phyloP scores from a whole-genome alignment of 176 grass and related monocot genomes.

The Pharus latifolius region DNA sequence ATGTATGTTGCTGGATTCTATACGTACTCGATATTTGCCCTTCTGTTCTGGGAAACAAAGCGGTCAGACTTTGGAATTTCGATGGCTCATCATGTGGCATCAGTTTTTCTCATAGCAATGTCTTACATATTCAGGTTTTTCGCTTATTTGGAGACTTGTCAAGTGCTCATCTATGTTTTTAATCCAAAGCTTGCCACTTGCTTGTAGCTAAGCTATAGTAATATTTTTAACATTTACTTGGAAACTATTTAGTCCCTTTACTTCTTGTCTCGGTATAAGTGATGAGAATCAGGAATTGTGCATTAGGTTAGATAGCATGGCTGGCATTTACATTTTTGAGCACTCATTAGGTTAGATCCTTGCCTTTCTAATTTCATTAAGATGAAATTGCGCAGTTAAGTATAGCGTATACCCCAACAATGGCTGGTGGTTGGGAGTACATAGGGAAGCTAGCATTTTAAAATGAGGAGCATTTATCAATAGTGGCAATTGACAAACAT shows the following conservation, averaged over 20 bases:
- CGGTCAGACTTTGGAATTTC: conserved; percentile 69
- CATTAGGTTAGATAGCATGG: not conserved
- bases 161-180: not conserved
- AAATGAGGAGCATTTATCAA: too few relatives aligned
- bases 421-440: not conserved
- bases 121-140: conserved; percentile 83
- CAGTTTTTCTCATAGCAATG: conserved; percentile 51
- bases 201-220: not conserved
- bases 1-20: conserved; percentile 88
- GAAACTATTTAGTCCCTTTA: not conserved
- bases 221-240: not conserved
- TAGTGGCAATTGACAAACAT: too few relatives aligned
- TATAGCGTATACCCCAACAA: not conserved
- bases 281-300: not conserved
- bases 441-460: too few relatives aligned
- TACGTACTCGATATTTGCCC: conserved; percentile 73
- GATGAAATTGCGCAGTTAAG: not conserved
- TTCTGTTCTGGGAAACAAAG: conserved; percentile 79
- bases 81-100: conserved; percentile 69
- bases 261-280: not conserved
- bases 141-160: not conserved
- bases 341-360: not conserved
- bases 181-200: not conserved
- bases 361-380: not conserved
- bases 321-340: not conserved